Conservation (phyloP, 2,329 filamentous ascomycete genomes). For the Helminthosporium solani region DNA sequence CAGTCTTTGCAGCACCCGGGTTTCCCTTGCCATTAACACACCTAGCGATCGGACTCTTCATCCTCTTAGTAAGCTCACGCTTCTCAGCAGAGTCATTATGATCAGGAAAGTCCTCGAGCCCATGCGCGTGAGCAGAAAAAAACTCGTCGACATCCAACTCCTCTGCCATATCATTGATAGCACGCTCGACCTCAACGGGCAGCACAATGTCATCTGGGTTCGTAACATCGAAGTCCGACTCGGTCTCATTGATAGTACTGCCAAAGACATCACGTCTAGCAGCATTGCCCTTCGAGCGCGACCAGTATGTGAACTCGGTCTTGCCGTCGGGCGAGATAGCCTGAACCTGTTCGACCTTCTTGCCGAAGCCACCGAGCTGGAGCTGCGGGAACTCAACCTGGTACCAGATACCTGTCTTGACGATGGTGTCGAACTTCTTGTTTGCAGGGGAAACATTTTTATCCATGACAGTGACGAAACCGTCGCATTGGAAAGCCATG, state of each 20-base stretch:
- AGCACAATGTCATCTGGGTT: not conserved
- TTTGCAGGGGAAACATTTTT: not conserved
- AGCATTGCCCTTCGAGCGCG: not conserved
- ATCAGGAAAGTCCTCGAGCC: too few species aligned
- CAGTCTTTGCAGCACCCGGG: not conserved
- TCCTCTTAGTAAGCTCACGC: not conserved
- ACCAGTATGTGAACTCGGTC: conserved; percentile 1
- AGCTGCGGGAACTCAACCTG: conserved; percentile 2
- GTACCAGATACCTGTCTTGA: conserved; percentile 2
- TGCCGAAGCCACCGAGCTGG: not conserved
- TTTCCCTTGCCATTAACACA: not conserved
- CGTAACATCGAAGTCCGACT: not conserved
- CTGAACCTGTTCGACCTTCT: conserved; percentile 1
- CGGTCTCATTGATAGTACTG: not conserved
- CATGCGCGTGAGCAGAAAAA: too few species aligned
- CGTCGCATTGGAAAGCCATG: conserved; percentile 3
- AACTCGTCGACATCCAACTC: not conserved
- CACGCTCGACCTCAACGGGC: not conserved
- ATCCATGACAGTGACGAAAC: conserved; percentile 4
- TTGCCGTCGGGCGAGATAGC: conserved; percentile 1
- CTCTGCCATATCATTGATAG: not conserved
- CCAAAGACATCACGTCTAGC: not conserved
- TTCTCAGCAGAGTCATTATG: not conserved
- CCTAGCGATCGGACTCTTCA: not conserved
- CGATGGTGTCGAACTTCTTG: not conserved